phyloP scores from a whole-genome alignment of 2,329 filamentous ascomycete genomes.

The Alternaria novae-zelandiae region DNA sequence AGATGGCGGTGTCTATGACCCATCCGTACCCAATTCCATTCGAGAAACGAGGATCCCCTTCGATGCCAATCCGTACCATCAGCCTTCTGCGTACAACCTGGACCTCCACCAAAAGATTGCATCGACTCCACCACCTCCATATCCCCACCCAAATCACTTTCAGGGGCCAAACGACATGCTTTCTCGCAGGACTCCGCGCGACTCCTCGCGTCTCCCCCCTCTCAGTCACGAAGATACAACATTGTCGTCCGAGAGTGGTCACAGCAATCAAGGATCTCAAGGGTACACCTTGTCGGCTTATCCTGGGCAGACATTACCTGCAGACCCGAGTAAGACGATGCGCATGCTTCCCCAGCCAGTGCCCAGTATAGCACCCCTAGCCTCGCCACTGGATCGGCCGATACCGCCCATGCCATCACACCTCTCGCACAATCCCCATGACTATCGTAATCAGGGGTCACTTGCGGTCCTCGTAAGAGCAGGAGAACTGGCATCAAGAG shows the following conservation, averaged over 20 bases:
- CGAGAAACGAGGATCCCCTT: slow-evolving; percentile 29
- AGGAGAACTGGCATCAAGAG: slow-evolving; percentile 45
- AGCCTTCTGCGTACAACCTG: slow-evolving; percentile 24
- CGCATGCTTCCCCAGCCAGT: slow-evolving; percentile 49
- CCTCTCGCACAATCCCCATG: slow-evolving; percentile 26
- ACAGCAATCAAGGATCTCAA: slow-evolving; percentile 30
- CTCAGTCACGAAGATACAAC: slow-evolving; percentile 50
- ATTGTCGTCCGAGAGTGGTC: slow-evolving; percentile 47
- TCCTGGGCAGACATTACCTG: slow-evolving; percentile 22
- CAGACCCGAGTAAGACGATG: slow-evolving; percentile 42
- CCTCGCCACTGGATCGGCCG: slow-evolving; percentile 41
- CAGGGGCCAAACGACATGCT: slow-evolving; percentile 34
- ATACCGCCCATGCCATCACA: slow-evolving; percentile 22
- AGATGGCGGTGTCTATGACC: slow-evolving; percentile 32
- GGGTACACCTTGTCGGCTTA: slow-evolving; percentile 16
- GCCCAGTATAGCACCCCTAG: slow-evolving; percentile 34
- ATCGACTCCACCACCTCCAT: slow-evolving; percentile 28
- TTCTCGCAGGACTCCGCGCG: slow-evolving; percentile 41
- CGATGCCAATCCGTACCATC: slow-evolving; percentile 27
- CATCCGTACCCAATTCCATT: slow-evolving; percentile 18
- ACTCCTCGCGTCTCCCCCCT: slow-evolving; percentile 38
- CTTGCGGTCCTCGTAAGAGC: slow-evolving; percentile 48
- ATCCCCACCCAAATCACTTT: slow-evolving; percentile 27
- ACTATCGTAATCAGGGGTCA: slow-evolving; percentile 43
- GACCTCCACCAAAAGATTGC: slow-evolving; percentile 19